phyloP scores from a whole-genome alignment of 75 land plant species.

The Cryptomeria japonica region DNA sequence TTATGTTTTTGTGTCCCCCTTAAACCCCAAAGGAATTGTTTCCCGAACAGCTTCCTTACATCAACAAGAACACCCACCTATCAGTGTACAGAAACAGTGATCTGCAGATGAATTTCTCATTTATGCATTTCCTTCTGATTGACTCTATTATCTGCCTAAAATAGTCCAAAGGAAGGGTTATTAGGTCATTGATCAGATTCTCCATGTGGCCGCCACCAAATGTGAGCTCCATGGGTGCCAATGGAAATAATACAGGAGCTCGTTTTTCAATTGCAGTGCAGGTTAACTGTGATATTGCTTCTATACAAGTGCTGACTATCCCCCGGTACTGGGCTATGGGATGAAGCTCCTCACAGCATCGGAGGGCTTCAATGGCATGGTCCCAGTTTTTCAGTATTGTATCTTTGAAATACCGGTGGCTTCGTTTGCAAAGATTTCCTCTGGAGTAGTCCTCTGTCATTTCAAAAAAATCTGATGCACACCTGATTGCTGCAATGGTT shows the following conservation, averaged over 20 bases:
- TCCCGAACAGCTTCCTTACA: not conserved
- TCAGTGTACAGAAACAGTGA: constrained; percentile 24
- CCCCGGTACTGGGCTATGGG: constrained; percentile 28
- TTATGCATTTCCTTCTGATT: constrained; percentile 25
- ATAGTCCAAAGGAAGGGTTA: constrained; percentile 16
- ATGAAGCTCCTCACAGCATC: constrained; percentile 17
- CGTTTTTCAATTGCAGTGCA: constrained; percentile 11
- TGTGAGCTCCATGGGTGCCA: constrained; percentile 5
- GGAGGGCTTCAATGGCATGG: constrained; percentile 25
- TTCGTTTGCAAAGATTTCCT: constrained; percentile 34
- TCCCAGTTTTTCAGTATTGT: constrained; percentile 32
- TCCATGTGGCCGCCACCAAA: constrained; percentile 7
- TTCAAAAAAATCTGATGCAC: constrained; percentile 24
- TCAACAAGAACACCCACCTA: constrained; percentile 19
- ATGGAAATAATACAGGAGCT: not conserved
- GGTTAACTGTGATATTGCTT: constrained; percentile 26
- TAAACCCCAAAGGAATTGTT: not conserved
- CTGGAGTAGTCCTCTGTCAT: constrained; percentile 35
- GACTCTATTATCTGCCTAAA: constrained; percentile 20
- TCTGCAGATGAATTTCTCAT: constrained; percentile 28
- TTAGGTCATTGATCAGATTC: constrained; percentile 25
- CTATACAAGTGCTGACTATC: constrained; percentile 26
- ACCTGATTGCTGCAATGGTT: constrained; percentile 29
- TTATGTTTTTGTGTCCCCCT: not conserved
- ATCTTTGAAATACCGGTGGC: constrained; percentile 24